Evolutionary conservation across 139 green algal genomes (phyloP).

Genomic region (Auxenochlorella protothecoides): DNA sequence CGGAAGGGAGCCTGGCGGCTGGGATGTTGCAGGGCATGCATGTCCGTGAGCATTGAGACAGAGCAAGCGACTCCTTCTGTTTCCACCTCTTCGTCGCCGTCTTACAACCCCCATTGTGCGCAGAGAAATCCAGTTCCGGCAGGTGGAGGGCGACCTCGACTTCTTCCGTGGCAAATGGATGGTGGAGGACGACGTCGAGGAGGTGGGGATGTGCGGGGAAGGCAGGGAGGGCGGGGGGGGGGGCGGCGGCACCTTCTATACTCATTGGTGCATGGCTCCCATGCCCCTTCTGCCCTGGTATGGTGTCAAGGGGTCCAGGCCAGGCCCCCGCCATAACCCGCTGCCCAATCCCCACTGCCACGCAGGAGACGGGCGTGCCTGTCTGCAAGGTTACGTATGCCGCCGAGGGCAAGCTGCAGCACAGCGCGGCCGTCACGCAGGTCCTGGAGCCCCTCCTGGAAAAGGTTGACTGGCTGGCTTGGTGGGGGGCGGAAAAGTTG

Average conservation of each 20-base stretch:
- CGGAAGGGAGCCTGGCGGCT: too few relatives aligned
- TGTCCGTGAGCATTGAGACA: too few relatives aligned
- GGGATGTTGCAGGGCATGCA: too few relatives aligned
- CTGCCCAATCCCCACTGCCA: too few relatives aligned
- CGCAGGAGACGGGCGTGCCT: too few relatives aligned
- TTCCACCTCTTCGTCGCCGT: too few relatives aligned
- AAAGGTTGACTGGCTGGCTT: conserved; percentile 4
- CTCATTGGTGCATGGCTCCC: background rate
- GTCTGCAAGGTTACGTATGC: conserved; percentile 41
- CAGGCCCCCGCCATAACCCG: conserved; percentile 10
- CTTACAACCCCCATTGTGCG: background rate
- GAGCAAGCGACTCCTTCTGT: too few relatives aligned
- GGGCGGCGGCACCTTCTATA: background rate
- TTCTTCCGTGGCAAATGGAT: conserved; percentile 55
- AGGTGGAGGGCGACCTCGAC: conserved; percentile 39
- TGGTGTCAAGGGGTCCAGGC: background rate
- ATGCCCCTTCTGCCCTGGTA: background rate
- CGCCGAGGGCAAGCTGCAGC: conserved; percentile 40
- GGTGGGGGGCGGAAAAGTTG: too few relatives aligned
- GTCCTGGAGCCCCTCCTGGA: conserved; percentile 50
- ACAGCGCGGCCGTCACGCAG: conserved; percentile 17
- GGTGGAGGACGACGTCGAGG: conserved; percentile 14
- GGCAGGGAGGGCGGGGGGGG: background rate
- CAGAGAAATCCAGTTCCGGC: conserved; percentile 50
- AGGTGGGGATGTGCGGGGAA: background rate